phyloP scores from a whole-genome alignment of 345 rosid genomes.

The Eucalyptus regnans region DNA sequence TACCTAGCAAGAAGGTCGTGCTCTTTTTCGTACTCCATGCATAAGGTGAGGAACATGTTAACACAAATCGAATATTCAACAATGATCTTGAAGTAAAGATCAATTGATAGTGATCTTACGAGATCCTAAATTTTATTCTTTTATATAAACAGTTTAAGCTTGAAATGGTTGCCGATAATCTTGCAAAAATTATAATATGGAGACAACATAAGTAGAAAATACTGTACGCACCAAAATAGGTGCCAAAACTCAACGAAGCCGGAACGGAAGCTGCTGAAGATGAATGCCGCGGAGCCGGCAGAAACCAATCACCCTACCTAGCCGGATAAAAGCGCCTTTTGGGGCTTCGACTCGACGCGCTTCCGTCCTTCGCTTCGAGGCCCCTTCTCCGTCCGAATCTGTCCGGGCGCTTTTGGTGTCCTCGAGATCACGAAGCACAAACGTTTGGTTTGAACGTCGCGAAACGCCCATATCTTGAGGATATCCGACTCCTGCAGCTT shows the following conservation, averaged over 20 bases:
- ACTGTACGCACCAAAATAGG: background rate
- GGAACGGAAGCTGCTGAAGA: background rate
- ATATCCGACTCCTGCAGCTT: background rate
- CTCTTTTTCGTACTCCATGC: background rate
- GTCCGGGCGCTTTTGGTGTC: background rate
- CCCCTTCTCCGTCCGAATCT: background rate
- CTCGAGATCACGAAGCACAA: background rate
- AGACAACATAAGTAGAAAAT: background rate
- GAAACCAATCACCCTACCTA: background rate
- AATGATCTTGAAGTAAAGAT: background rate
- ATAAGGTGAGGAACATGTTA: background rate
- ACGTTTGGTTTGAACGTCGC: background rate
- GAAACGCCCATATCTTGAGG: background rate
- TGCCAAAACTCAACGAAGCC: background rate
- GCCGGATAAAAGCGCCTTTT: background rate
- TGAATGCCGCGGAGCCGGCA: background rate
- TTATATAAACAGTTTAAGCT: too few species aligned
- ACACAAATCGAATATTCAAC: background rate
- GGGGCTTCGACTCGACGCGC: background rate
- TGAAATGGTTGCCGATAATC: background rate
- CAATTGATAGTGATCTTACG: background rate
- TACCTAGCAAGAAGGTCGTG: background rate
- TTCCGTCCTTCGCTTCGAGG: background rate
- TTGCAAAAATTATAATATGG: fast-evolving
- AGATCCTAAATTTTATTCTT: background rate